Evolutionary conservation across 169 alveolate genomes (phyloP).

Genomic region (Ichthyophthirius multifiliis): DNA sequence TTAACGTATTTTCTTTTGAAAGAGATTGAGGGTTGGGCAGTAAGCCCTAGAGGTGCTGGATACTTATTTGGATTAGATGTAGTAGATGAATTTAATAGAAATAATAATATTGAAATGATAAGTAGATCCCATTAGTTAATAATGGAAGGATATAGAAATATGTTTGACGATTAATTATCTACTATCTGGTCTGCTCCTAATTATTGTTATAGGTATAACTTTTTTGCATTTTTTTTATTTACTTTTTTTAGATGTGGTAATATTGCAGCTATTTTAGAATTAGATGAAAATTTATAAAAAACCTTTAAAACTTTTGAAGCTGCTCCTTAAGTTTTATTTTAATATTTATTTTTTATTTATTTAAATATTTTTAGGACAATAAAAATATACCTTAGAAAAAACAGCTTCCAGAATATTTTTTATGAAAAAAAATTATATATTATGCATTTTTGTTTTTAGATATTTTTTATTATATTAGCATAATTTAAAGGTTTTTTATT

Average conservation of each 20-base stretch:
- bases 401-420: slow-evolving; percentile 66
- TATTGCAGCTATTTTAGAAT: slow-evolving; percentile 89
- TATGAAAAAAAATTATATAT: slow-evolving; percentile 34
- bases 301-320: slow-evolving; percentile 85
- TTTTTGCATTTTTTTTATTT: too few relatives aligned
- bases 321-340: slow-evolving; percentile 22
- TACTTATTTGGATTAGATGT: slow-evolving; percentile 99
- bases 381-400: slow-evolving; percentile 63
- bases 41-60: slow-evolving; percentile 99
- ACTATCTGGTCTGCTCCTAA: slow-evolving; percentile 88
- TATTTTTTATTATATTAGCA: too few relatives aligned
- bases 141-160: slow-evolving; percentile 99
- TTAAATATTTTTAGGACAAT: slow-evolving; percentile 22
- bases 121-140: slow-evolving; percentile 99
- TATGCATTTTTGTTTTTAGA: too few relatives aligned
- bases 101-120: slow-evolving; percentile 94
- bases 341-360: background rate
- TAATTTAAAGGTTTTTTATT: too few relatives aligned
- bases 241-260: slow-evolving; percentile 69
- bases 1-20: slow-evolving; percentile 5
- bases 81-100: slow-evolving; percentile 93
- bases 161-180: slow-evolving; percentile 72
- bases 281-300: slow-evolving; percentile 87
- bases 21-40: slow-evolving; percentile 98
- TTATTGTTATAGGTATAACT: too few relatives aligned